phyloP scores from a whole-genome alignment of 2,329 filamentous ascomycete species.

The Diatrype stigma region DNA sequence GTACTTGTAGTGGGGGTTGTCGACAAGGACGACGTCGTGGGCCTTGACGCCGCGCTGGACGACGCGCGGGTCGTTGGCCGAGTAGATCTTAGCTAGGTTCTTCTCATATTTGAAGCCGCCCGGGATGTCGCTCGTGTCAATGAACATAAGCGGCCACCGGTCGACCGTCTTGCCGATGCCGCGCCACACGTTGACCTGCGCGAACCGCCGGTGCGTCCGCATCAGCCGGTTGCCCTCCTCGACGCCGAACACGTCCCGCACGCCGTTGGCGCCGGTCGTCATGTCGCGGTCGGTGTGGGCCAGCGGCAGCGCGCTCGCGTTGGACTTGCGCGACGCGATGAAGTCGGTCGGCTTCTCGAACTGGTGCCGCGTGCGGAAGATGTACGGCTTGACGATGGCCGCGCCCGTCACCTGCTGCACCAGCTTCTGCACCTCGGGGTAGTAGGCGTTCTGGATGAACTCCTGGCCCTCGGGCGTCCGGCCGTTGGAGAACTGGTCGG shows the following conservation, averaged over 20 bases:
- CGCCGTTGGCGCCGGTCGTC: conserved; percentile 21
- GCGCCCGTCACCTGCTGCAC: conserved; percentile 24
- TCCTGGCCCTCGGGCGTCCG: conserved; percentile 17
- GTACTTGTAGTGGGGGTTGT: conserved; percentile 22
- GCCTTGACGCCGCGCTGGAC: conserved; percentile 21
- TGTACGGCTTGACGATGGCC: conserved; percentile 20
- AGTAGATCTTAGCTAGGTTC: conserved; percentile 21
- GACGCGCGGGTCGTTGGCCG: conserved; percentile 21
- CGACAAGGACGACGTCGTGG: conserved; percentile 23
- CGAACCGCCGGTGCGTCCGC: conserved; percentile 20
- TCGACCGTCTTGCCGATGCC: conserved; percentile 21
- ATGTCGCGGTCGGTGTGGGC: conserved; percentile 24
- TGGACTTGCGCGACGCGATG: conserved; percentile 17
- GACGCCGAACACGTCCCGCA: conserved; percentile 20
- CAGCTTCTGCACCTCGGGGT: conserved; percentile 21
- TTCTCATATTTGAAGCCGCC: conserved; percentile 20
- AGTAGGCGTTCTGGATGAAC: conserved; percentile 23
- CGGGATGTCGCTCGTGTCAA: conserved; percentile 19
- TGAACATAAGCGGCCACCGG: conserved; percentile 25
- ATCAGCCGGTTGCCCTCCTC: conserved; percentile 18
- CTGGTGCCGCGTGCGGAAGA: conserved; percentile 25
- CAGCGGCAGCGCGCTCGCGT: conserved; percentile 19
- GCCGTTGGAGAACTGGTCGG: conserved; percentile 22
- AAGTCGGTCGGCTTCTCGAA: conserved; percentile 20
- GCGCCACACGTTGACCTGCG: conserved; percentile 26